These are phyloP conservation scores for Teratosphaeria nubilosa DNA, from an alignment of 2,329 filamentous ascomycete genomes.

Conservation along the genomic window DNA sequence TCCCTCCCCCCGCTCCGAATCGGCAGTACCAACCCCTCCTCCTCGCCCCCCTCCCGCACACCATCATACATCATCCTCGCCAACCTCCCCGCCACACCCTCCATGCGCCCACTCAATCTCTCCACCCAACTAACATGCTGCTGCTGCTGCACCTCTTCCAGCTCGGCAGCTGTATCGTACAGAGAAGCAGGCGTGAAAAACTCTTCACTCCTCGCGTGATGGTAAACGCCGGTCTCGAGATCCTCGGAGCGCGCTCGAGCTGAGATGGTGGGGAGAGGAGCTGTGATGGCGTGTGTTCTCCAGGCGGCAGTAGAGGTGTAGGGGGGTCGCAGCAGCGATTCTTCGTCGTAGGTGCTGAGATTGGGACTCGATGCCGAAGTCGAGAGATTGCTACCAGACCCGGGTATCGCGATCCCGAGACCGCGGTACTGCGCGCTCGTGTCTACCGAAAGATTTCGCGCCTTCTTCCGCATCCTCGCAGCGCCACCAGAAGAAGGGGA, in stretches of 20 bases:
- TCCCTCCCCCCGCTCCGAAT: constrained; percentile 14
- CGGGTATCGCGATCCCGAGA: constrained; percentile 9
- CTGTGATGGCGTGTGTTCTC: constrained; percentile 4
- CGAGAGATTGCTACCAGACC: neutral
- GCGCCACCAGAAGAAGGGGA: neutral
- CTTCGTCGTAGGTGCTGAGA: constrained; percentile 5
- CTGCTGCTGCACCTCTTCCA: neutral
- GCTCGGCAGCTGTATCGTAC: neutral
- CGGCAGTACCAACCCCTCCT: constrained; percentile 19
- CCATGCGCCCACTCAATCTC: constrained; percentile 12
- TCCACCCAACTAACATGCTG: constrained; percentile 7
- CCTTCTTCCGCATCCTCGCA: neutral
- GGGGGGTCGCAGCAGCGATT: neutral
- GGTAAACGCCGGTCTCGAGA: neutral
- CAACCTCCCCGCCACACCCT: constrained; percentile 11
- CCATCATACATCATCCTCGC: constrained; percentile 11
- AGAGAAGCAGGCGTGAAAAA: neutral
- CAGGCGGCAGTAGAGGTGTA: constrained; percentile 1
- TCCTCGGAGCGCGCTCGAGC: neutral
- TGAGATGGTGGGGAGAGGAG: constrained; percentile 5
- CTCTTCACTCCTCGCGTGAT: neutral
- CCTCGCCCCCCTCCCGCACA: constrained; percentile 12
- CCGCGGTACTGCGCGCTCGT: constrained; percentile 8
- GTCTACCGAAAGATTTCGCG: constrained; percentile 6
- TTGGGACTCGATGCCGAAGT: neutral